phyloP scores from a whole-genome alignment of 148 eudicot genomes.

The Fagopyrum tataricum region DNA sequence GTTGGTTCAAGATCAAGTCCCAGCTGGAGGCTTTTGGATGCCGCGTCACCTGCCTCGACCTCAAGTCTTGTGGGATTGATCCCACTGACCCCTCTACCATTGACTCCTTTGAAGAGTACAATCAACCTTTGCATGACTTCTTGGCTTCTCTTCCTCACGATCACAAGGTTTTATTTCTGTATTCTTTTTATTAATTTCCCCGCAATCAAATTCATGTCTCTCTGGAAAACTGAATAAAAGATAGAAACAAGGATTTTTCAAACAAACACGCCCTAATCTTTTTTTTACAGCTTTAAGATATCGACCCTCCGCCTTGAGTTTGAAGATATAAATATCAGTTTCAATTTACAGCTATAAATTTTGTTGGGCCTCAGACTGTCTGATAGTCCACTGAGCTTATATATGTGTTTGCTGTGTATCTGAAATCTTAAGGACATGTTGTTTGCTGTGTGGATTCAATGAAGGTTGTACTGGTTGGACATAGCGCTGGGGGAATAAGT shows the following conservation, averaged over 20 bases:
- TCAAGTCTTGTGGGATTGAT: slow-evolving; percentile 23
- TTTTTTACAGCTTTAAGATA: too few relatives aligned
- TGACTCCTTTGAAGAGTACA: slow-evolving; percentile 21
- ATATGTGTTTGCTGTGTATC: too few relatives aligned
- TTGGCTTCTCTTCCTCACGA: slow-evolving; percentile 16
- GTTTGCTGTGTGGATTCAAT: not conserved
- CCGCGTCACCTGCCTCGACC: slow-evolving; percentile 24
- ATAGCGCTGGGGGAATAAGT: slow-evolving; percentile 7
- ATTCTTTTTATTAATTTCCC: too few relatives aligned
- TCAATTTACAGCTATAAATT: too few relatives aligned
- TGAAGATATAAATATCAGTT: too few relatives aligned
- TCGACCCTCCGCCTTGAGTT: too few relatives aligned
- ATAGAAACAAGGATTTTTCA: too few relatives aligned
- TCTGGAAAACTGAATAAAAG: too few relatives aligned
- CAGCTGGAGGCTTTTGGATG: slow-evolving; percentile 23
- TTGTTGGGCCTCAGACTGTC: too few relatives aligned
- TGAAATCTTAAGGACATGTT: not conserved
- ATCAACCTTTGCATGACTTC: slow-evolving; percentile 20
- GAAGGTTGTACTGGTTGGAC: slow-evolving; percentile 4
- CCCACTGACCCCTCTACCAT: slow-evolving; percentile 14
- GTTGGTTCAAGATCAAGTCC: slow-evolving; percentile 29
- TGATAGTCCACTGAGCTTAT: too few relatives aligned
- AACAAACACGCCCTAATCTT: too few relatives aligned
- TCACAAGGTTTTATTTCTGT: slow-evolving; percentile 30
- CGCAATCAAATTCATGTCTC: too few relatives aligned